Percentiles rank a stretch among this genome's conserved stretches.
Conservation (phyloP, 208 protist species). For the Crithidia thermophila region DNA sequence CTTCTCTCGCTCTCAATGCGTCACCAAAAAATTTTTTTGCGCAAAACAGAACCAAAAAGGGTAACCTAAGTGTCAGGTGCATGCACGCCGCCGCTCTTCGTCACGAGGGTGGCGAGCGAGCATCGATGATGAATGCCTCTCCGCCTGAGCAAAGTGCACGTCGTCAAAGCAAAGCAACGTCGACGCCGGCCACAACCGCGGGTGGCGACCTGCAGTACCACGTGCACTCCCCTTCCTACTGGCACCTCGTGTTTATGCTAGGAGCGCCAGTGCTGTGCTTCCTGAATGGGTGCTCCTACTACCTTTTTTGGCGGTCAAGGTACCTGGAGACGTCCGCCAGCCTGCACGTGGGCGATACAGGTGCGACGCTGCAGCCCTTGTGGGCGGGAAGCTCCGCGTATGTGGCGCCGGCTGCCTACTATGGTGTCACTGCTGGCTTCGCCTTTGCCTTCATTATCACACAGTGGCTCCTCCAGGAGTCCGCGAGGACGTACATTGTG, state of each 20-base stretch:
- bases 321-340: slow-evolving; percentile 2
- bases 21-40: too few species aligned
- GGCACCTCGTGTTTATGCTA: slow-evolving; percentile 1
- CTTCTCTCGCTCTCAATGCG: too few species aligned
- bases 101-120: too few species aligned
- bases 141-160: too few species aligned
- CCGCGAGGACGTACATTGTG: not conserved
- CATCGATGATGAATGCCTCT: too few species aligned
- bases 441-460: slow-evolving; percentile 17
- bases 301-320: slow-evolving; percentile 29
- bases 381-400: not conserved
- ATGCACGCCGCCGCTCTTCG: too few species aligned
- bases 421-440: slow-evolving; percentile 13
- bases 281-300: slow-evolving; percentile 41
- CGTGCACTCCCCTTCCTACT: not conserved
- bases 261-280: slow-evolving; percentile 17
- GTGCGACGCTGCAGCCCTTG: too few species aligned
- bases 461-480: slow-evolving; percentile 10
- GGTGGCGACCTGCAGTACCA: slow-evolving; percentile 8
- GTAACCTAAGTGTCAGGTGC: too few species aligned
- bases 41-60: too few species aligned
- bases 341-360: too few species aligned
- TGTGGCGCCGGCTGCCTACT: slow-evolving; percentile 11
- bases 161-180: not conserved
- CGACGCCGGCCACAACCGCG: not conserved